Evolutionary conservation across 495 filamentous ascomycete genomes (phyloP).

Genomic region (Talaromyces borbonicus): DNA sequence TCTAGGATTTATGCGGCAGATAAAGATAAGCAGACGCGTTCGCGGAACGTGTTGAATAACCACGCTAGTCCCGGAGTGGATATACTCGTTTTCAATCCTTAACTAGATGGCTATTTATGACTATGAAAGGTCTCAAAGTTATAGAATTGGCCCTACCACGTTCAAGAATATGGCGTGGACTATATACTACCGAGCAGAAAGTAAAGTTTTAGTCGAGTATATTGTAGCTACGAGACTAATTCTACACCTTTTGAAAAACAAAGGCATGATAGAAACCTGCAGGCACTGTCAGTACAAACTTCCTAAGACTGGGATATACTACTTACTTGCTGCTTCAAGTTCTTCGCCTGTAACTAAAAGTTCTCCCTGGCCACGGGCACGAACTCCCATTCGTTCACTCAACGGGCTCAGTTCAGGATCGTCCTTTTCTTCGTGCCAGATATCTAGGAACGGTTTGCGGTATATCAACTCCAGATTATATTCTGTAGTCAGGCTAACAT

Average conservation of each 20-base stretch:
- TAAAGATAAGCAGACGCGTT: conserved; percentile 5
- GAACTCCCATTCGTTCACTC: conserved; percentile 89
- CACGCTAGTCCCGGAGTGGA: conserved; percentile 3
- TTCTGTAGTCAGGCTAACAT: conserved; percentile 77
- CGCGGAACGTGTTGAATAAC: background rate
- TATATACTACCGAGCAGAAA: background rate
- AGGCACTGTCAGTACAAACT: conserved; percentile 6
- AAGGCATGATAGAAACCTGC: conserved; percentile 78
- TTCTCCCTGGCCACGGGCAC: conserved; percentile 55
- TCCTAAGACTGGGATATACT: background rate
- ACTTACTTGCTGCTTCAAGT: conserved; percentile 73
- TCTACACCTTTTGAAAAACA: conserved; percentile 84
- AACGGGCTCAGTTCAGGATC: conserved; percentile 67
- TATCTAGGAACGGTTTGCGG: conserved; percentile 75
- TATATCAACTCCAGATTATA: conserved; percentile 94
- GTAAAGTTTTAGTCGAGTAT: background rate
- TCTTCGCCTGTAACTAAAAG: conserved; percentile 68
- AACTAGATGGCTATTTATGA: too few species aligned
- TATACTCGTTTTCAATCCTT: conserved; percentile 1
- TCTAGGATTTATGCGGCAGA: too few species aligned
- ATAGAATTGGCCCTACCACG: too few species aligned
- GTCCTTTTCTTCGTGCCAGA: conserved; percentile 84
- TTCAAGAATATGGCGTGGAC: too few species aligned
- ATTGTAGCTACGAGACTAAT: background rate
- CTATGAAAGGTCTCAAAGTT: too few species aligned